These are phyloP conservation scores for Cucumis cinereus DNA, from an alignment of 306 rosid species.

Conservation along the genomic window DNA sequence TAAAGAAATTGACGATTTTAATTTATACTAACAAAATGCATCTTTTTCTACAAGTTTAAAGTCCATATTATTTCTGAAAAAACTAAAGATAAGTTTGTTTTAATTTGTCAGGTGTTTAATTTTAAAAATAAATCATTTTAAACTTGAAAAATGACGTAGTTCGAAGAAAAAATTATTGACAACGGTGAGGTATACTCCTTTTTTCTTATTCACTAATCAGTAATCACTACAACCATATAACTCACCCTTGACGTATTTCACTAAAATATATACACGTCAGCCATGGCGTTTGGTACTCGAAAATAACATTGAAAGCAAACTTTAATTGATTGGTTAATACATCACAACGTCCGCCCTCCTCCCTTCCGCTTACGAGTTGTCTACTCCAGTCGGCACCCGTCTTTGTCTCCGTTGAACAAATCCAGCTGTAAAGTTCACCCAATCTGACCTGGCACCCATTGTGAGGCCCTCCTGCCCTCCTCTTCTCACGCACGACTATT, in stretches of 20 bases:
- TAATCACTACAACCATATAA: too few species aligned
- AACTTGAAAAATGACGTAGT: neutral
- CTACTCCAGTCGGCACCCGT: conserved; percentile 42
- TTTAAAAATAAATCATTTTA: too few species aligned
- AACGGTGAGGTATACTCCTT: neutral
- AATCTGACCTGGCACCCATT: conserved; percentile 22
- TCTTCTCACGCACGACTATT: conserved; percentile 4
- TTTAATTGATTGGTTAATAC: neutral
- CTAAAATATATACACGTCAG: neutral
- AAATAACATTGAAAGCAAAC: neutral
- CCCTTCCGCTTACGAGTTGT: conserved; percentile 6
- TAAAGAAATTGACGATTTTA: too few species aligned
- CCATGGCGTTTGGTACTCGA: neutral
- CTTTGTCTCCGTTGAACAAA: conserved; percentile 23
- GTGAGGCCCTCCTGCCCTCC: conserved; percentile 41
- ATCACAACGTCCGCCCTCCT: neutral
- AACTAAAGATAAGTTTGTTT: too few species aligned
- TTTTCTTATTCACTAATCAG: neutral
- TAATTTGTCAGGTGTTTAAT: too few species aligned
- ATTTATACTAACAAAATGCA: too few species aligned
- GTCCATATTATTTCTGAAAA: too few species aligned
- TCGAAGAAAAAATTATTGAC: neutral
- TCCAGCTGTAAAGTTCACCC: conserved; percentile 15
- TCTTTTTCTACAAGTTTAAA: too few species aligned
- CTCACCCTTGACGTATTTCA: neutral